These are phyloP conservation scores for Gautieria morchelliformis DNA, from an alignment of 768 basidiomycete species.

Conservation along the genomic window DNA sequence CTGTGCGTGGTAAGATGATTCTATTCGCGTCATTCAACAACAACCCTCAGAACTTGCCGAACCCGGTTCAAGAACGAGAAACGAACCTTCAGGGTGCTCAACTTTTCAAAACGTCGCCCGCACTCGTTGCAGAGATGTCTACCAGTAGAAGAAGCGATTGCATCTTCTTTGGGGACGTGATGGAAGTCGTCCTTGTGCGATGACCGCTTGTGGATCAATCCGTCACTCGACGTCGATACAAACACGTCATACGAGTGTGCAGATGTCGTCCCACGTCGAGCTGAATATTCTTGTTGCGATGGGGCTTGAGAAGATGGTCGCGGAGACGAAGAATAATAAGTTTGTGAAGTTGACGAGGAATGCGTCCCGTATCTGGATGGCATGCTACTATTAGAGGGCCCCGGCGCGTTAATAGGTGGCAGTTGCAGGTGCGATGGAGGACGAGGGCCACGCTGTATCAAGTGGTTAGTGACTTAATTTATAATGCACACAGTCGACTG, in stretches of 20 bases:
- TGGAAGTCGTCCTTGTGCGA: slow-evolving; percentile 5
- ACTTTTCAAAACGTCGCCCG: slow-evolving; percentile 4
- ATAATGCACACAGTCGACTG: not conserved
- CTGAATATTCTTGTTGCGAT: not conserved
- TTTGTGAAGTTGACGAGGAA: not conserved
- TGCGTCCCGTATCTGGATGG: not conserved
- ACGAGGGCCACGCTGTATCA: not conserved
- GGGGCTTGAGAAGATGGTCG: not conserved
- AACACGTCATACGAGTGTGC: slow-evolving; percentile 8
- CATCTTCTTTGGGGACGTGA: slow-evolving; percentile 5
- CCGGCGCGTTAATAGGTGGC: not conserved
- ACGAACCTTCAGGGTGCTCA: slow-evolving; percentile 7
- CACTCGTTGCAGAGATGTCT: slow-evolving; percentile 4
- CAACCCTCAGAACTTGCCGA: too few relatives aligned
- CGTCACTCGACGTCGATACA: not conserved
- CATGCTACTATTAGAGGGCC: not conserved
- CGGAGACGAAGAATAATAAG: slow-evolving; percentile 1
- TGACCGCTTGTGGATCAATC: slow-evolving; percentile 6
- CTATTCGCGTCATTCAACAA: not conserved
- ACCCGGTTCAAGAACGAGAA: too few relatives aligned
- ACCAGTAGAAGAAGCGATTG: slow-evolving; percentile 2
- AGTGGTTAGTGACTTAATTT: not conserved
- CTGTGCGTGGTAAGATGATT: slow-evolving; percentile 8
- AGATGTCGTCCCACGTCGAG: not conserved
- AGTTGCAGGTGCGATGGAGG: not conserved